Percentiles rank a stretch among this genome's conserved stretches.
Evolutionary conservation across 2,329 filamentous ascomycete species (phyloP).

Genomic region (Sarocladium kiliense): DNA sequence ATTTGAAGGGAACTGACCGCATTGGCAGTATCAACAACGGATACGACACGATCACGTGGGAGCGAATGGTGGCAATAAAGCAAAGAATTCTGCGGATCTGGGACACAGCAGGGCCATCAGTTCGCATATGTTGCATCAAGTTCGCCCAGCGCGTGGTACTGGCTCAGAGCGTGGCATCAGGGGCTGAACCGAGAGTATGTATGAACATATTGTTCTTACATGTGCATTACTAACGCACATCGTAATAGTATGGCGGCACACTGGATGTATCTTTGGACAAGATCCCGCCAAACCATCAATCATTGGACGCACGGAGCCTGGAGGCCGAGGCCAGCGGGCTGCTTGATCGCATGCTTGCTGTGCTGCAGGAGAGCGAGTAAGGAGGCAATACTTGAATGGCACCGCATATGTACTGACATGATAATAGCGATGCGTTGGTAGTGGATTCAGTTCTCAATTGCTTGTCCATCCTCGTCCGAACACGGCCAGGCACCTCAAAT

Average conservation of each 20-base stretch:
- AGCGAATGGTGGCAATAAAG: constrained; percentile 84
- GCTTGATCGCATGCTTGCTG: constrained; percentile 78
- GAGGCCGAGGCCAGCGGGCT: constrained; percentile 92
- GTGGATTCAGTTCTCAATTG: constrained; percentile 91
- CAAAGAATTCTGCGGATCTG: constrained; percentile 81
- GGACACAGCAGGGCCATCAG: constrained; percentile 70
- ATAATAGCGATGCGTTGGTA: constrained; percentile 70
- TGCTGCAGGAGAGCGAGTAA: constrained; percentile 83
- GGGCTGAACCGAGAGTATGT: constrained; percentile 76
- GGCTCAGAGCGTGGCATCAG: constrained; percentile 80
- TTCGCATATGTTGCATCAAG: constrained; percentile 94
- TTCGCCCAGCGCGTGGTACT: constrained; percentile 92
- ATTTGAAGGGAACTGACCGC: neutral
- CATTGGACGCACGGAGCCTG: constrained; percentile 73
- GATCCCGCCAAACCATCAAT: constrained; percentile 75
- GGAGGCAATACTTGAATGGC: constrained; percentile 20
- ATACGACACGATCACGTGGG: constrained; percentile 77
- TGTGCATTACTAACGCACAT: constrained; percentile 17
- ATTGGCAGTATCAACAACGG: constrained; percentile 73
- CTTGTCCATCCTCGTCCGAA: constrained; percentile 75
- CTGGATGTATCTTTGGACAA: constrained; percentile 80
- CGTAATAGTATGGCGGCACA: constrained; percentile 37
- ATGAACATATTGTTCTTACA: neutral
- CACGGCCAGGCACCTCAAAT: constrained; percentile 72
- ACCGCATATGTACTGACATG: constrained; percentile 12